Evolutionary conservation across 2,329 filamentous ascomycete genomes (phyloP).

Genomic region (Botryosphaeria dothidea): DNA sequence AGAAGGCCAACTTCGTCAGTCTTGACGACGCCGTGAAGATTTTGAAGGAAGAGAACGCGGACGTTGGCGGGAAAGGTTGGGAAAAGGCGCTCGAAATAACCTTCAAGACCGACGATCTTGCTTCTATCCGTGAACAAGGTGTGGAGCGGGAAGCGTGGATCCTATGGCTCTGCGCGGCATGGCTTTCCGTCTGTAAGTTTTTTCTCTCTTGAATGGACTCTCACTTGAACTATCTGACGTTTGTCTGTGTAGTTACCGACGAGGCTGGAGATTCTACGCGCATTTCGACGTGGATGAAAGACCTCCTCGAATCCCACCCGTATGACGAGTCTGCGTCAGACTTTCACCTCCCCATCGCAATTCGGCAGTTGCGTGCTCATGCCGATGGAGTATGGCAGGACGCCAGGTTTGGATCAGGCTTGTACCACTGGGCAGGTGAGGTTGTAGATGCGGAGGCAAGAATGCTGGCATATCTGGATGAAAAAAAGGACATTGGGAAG

Average conservation of each 20-base stretch:
- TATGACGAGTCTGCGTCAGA: neutral
- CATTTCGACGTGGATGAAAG: neutral
- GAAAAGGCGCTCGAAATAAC: neutral
- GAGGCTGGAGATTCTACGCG: neutral
- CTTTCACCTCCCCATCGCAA: neutral
- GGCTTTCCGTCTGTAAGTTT: neutral
- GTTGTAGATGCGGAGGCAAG: slow-evolving; percentile 5
- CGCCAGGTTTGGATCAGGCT: neutral
- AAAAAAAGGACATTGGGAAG: slow-evolving; percentile 4
- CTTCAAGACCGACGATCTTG: slow-evolving; percentile 11
- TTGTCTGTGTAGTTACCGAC: neutral
- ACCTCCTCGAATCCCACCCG: slow-evolving; percentile 2
- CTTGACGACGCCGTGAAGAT: slow-evolving; percentile 4
- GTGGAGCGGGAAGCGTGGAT: slow-evolving; percentile 8
- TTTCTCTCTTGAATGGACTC: neutral
- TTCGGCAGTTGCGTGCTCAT: slow-evolving; percentile 2
- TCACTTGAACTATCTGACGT: neutral
- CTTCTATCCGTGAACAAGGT: slow-evolving; percentile 1
- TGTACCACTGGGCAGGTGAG: slow-evolving; percentile 2
- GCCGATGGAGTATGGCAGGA: neutral
- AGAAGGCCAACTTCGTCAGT: neutral
- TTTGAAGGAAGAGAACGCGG: neutral
- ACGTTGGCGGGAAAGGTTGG: neutral
- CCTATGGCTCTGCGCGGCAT: slow-evolving; percentile 12
- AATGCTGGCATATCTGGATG: slow-evolving; percentile 12